These are phyloP conservation scores for Avena insularis DNA, from an alignment of 176 grass and related monocot species.

Conservation along the genomic window DNA sequence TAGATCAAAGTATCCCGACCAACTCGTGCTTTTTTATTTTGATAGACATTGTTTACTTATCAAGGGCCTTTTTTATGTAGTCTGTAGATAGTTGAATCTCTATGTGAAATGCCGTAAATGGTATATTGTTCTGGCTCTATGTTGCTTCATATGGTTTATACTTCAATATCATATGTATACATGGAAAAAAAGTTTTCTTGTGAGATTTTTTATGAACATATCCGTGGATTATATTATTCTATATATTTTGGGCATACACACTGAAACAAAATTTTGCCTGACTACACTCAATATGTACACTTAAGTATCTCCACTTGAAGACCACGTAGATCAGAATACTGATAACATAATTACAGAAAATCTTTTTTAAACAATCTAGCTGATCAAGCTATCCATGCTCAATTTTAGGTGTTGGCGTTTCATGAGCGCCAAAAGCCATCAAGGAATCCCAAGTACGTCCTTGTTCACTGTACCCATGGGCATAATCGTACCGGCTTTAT, in stretches of 20 bases:
- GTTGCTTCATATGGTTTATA: slow-evolving; percentile 1
- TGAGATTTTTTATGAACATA: not conserved
- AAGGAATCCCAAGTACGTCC: slow-evolving; percentile 65
- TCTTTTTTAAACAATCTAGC: not conserved
- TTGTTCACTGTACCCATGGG: slow-evolving; percentile 86
- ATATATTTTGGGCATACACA: not conserved
- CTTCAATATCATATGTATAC: not conserved
- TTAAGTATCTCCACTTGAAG: not conserved
- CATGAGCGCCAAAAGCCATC: slow-evolving; percentile 60
- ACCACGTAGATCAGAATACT: not conserved
- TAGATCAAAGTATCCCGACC: not conserved
- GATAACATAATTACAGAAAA: not conserved
- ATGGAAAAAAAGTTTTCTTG: not conserved
- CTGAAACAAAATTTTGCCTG: not conserved
- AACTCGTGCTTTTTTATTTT: not conserved
- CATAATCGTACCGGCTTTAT: slow-evolving; percentile 89
- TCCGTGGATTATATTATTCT: not conserved
- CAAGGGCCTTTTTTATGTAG: not conserved
- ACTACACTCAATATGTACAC: not conserved
- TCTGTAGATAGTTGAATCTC: not conserved
- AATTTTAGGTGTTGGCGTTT: slow-evolving; percentile 68
- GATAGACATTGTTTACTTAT: not conserved
- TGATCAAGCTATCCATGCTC: slow-evolving; percentile 7
- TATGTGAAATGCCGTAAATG: slow-evolving; percentile 7
- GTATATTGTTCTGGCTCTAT: not conserved